Evolutionary conservation across 2,329 filamentous ascomycete species (phyloP), one percentile per base, ranked within the genome.

Genomic region (Cordyceps militaris): DNA sequence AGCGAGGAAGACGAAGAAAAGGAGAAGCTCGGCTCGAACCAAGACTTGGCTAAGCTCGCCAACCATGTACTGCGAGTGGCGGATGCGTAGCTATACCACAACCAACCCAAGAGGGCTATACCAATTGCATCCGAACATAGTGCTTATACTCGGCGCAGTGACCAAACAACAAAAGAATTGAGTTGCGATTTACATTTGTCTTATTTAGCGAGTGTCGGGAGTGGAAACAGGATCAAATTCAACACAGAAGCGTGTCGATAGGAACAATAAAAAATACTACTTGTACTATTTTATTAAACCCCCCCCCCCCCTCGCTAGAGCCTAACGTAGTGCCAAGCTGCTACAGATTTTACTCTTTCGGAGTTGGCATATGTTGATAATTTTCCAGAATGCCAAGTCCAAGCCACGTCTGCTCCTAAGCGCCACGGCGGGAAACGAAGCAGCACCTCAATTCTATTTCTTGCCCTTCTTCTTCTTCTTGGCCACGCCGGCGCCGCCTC

Each of bases 401-500:
- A n/a, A n/a, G n/a, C n/a, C n/a, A n/a, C n/a, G n/a, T n/a, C 8
- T 28, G 16, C n/a, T 38, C 30, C 14, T 28, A 32, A 21, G 24
- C n/a, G 24, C 38, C 19, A 16, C 11, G 24, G 40, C 1, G 42
- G 16, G 16, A 44, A 24, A 23, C 5, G 32, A 34, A 24, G 13
- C 14, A 30, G 36, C 40, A 28, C 11, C 26, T 8, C n/a, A 13
- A 16, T 48, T 54, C 62, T 72, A 82, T 72, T 81, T 82, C 74
- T 80, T 82, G 53, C 76, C 71, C 71, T 75, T 75, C 69, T 73
- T 77, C 68, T 77, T 79, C 71, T 79, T 80, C 70, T 78, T 79
- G 63, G 76, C 79, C 56, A 77, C 76, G 60, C 66, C 16, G 67
- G 65, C 7, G 67, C 65, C 3, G 72, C 38, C 44, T 10, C 38